These are phyloP conservation scores for Mrakia blollopis DNA, from an alignment of 768 basidiomycete genomes.

Conservation along the genomic window DNA sequence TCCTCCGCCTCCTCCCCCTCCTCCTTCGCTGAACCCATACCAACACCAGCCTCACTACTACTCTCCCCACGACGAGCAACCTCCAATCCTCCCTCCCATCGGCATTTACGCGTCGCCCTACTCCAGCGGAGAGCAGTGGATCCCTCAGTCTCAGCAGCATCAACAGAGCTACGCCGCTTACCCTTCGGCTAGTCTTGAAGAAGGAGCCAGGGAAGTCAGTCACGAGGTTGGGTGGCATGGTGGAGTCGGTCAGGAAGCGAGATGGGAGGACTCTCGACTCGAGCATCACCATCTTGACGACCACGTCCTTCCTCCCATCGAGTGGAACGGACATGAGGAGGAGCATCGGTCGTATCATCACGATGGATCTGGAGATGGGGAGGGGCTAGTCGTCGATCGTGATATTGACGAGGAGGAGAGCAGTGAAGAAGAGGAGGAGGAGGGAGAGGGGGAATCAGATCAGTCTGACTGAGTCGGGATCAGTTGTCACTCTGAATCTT, in stretches of 20 bases:
- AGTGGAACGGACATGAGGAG: background rate
- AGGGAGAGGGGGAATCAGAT: background rate
- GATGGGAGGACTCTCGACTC: background rate
- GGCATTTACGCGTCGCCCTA: background rate
- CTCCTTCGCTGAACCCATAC: background rate
- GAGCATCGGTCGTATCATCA: background rate
- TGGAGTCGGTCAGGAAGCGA: background rate
- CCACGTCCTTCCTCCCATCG: background rate
- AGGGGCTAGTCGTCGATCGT: background rate
- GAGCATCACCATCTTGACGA: background rate
- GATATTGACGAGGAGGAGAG: background rate
- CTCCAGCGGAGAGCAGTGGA: background rate
- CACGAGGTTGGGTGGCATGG: background rate
- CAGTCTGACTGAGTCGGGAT: too few relatives aligned
- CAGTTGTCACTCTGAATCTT: too few relatives aligned
- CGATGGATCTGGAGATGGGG: background rate
- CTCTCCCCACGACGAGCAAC: background rate
- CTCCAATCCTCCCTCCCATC: background rate
- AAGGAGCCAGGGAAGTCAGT: background rate
- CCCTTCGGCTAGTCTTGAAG: background rate
- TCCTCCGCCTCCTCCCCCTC: background rate
- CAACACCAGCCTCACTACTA: background rate
- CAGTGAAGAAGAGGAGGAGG: background rate
- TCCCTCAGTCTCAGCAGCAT: background rate
- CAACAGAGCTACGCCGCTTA: constrained; percentile 1